phyloP scores from a whole-genome alignment of 306 rosid genomes.

The Lagenaria siceraria region DNA sequence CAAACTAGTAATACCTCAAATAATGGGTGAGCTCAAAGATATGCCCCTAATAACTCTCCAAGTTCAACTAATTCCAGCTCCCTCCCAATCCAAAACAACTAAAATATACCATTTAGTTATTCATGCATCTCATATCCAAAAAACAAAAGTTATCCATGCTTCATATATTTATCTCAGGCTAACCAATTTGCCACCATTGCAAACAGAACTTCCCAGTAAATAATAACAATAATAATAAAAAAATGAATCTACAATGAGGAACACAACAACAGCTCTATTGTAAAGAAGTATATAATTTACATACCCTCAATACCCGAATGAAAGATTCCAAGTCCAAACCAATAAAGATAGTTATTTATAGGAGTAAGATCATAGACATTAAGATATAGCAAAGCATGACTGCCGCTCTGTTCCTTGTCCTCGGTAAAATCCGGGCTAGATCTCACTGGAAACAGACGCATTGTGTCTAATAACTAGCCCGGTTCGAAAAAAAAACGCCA shows the following conservation, averaged over 20 bases:
- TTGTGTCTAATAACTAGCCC: conserved; percentile 19
- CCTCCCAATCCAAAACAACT: neutral
- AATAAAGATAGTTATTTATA: conserved; percentile 64
- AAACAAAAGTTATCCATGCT: neutral
- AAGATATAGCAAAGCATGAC: conserved; percentile 48
- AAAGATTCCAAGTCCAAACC: conserved; percentile 67
- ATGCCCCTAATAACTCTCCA: neutral
- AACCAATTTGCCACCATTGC: neutral
- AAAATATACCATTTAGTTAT: neutral
- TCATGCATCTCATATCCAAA: neutral
- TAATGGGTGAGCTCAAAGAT: neutral
- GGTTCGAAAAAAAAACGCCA: neutral
- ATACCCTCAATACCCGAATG: conserved; percentile 97
- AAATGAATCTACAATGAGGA: neutral
- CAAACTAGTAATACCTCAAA: neutral
- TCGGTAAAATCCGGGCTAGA: conserved; percentile 29
- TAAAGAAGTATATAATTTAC: neutral
- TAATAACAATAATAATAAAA: neutral
- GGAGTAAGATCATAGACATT: conserved; percentile 93
- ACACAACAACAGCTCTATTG: neutral
- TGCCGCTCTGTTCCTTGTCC: conserved; percentile 22
- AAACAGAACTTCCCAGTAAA: neutral
- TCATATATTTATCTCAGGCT: neutral
- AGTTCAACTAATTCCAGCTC: neutral
- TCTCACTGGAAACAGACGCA: conserved; percentile 58